phyloP scores from a whole-genome alignment of 164 flowering plant genomes.

The Tinospora cordifolia region DNA sequence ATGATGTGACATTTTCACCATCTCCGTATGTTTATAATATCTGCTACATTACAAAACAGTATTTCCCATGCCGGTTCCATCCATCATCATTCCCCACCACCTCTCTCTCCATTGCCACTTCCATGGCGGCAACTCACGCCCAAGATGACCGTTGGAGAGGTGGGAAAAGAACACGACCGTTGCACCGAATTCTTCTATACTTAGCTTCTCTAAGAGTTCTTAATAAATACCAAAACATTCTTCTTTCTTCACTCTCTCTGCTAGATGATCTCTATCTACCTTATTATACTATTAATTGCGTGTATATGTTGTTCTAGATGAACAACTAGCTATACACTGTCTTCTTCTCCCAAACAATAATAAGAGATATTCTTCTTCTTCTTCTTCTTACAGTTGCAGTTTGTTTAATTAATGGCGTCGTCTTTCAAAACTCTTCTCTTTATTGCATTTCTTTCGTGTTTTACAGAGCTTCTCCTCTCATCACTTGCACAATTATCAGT shows the following conservation, averaged over 20 bases:
- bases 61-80: conserved; percentile 22
- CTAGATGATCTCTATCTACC: too few relatives aligned
- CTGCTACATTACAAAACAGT: conserved; percentile 18
- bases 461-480: neutral
- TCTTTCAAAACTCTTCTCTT: conserved; percentile 1
- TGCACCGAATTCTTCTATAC: conserved; percentile 8
- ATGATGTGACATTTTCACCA: neutral
- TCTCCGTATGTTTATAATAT: too few relatives aligned
- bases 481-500: conserved; percentile 1
- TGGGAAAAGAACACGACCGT: conserved; percentile 29
- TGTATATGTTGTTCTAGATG: too few relatives aligned
- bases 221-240: neutral
- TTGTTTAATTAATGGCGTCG: conserved; percentile 12
- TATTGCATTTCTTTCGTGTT: neutral
- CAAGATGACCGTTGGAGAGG: conserved; percentile 1
- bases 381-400: neutral
- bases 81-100: too few relatives aligned
- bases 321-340: too few relatives aligned
- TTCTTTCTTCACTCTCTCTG: conserved; percentile 1
- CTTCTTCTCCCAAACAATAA: too few relatives aligned
- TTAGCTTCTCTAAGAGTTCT: too few relatives aligned
- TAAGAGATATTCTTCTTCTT: too few relatives aligned
- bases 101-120: neutral
- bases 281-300: too few relatives aligned
- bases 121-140: neutral